Evolutionary conservation across 2,329 filamentous ascomycete genomes (phyloP).

Genomic region (Stagonosporopsis cucurbitacearum): DNA sequence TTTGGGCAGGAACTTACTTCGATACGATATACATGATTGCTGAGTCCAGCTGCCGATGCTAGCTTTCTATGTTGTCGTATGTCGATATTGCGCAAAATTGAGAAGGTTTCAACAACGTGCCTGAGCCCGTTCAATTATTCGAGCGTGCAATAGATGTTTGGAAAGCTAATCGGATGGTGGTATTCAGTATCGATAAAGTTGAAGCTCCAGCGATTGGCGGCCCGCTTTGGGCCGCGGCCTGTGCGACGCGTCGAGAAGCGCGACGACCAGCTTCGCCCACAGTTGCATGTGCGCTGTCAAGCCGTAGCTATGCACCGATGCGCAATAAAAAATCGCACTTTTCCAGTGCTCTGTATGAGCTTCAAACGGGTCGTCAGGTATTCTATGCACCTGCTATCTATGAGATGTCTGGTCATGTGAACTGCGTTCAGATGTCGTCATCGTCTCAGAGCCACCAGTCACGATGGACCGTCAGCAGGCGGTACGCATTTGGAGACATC

Average conservation of each 20-base stretch:
- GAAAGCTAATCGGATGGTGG: background rate
- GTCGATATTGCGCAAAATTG: background rate
- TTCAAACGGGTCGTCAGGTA: background rate
- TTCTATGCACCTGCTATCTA: slow-evolving; percentile 3
- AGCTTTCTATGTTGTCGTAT: background rate
- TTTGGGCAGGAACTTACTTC: background rate
- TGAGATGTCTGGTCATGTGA: slow-evolving; percentile 23
- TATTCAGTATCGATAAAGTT: slow-evolving; percentile 28
- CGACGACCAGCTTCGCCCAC: slow-evolving; percentile 23
- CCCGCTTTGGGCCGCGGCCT: slow-evolving; percentile 24
- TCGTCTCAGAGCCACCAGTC: slow-evolving; percentile 44
- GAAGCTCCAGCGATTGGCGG: slow-evolving; percentile 22
- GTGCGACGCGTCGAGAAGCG: slow-evolving; percentile 20
- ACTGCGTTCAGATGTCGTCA: slow-evolving; percentile 39
- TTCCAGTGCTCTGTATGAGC: background rate
- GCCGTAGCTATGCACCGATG: background rate
- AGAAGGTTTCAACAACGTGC: too few relatives aligned
- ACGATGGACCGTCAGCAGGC: slow-evolving; percentile 33
- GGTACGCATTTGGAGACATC: slow-evolving; percentile 3
- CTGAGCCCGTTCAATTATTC: background rate
- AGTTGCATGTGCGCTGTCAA: slow-evolving; percentile 5
- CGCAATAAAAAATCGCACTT: background rate
- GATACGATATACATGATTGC: slow-evolving; percentile 16
- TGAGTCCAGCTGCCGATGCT: background rate
- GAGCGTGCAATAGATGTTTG: background rate